Evolutionary conservation across 1,284 basidiomycete species (phyloP), one percentile per base, ranked within the genome.

Genomic region (Spongiforma sp.): DNA sequence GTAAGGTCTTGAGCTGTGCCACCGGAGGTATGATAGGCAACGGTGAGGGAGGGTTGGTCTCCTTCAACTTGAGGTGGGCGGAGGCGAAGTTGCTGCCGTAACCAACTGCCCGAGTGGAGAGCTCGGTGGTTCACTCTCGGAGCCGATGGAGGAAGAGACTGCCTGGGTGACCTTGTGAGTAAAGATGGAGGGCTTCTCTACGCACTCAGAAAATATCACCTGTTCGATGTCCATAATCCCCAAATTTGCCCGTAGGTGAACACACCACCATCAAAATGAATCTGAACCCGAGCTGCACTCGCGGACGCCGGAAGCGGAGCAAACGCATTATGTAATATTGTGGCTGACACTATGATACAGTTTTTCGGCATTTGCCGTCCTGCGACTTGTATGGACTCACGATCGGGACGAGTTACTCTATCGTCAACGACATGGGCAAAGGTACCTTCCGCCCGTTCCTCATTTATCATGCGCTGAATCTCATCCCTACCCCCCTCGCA

Each of bases 1-100:
- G 93, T 56, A 99, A 90, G 4, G 97, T 99, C 87, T 98, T 98
- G 82, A 94, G 94, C 72, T 88, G 88, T 5, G 81, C 73, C 17
- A 82, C 79, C 7, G 83, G 82, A 3, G 86, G 82, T 0, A 89
- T 75, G 24, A 86, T 72, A 26, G 92, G 89, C 8, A 87, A 81
- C 17, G 95, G 91, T 19, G 88, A 85, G 61, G 95, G 95, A 33
- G 98, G 84, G 75, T 90, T 90, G 37, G 94, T 95, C 65, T 93
- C 93, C 83, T 97, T 93, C n/a, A n/a, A n/a, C n/a, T n/a, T n/a
- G 80, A 98, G 83, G 84, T 98, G 91, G 78, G 87, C 85, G 70
- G 94, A 88, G 69, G 97, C 97, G 79, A 99, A 93, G 66, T 88
- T 88, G 70, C 90, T 87, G 76, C 88, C 88, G 73, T 91, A 88